Percentiles rank a stretch among this genome's conserved stretches.
These are phyloP conservation scores for Sordariomycetes sp. DNA, from an alignment of 2,329 filamentous ascomycete genomes.

Conservation along the genomic window DNA sequence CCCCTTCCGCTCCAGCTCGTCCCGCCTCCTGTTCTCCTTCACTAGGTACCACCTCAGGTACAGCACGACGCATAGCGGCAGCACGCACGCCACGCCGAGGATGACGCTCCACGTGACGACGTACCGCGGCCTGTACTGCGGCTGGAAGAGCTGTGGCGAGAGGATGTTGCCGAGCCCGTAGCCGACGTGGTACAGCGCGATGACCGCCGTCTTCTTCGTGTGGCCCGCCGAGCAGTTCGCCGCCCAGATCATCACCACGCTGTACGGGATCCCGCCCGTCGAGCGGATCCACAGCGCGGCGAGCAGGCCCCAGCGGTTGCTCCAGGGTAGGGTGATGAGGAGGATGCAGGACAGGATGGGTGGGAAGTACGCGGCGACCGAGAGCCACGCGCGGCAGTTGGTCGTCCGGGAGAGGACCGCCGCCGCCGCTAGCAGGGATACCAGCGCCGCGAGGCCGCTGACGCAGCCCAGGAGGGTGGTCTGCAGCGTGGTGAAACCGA, in stretches of 20 bases:
- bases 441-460: background rate
- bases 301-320: slow-evolving; percentile 12
- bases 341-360: slow-evolving; percentile 15
- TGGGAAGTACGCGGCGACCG: slow-evolving; percentile 14
- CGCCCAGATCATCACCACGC: slow-evolving; percentile 22
- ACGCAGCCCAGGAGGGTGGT: slow-evolving; percentile 22
- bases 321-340: slow-evolving; percentile 16
- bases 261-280: slow-evolving; percentile 10
- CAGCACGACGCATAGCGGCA: background rate
- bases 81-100: slow-evolving; percentile 10
- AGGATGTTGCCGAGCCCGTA: slow-evolving; percentile 22
- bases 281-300: slow-evolving; percentile 15
- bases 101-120: slow-evolving; percentile 15
- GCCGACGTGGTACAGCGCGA: slow-evolving; percentile 25
- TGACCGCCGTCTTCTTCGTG: slow-evolving; percentile 31
- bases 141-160: slow-evolving; percentile 23
- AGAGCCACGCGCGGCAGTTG: slow-evolving; percentile 11
- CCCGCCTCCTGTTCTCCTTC: background rate
- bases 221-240: slow-evolving; percentile 23
- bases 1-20: background rate
- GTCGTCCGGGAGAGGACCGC: slow-evolving; percentile 10
- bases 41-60: background rate
- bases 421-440: slow-evolving; percentile 8
- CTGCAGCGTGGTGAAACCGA: slow-evolving; percentile 23
- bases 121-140: slow-evolving; percentile 13